Base-by-base conservation (phyloP, 169 alveolate genomes). In the Plasmodium sp. region DNA sequence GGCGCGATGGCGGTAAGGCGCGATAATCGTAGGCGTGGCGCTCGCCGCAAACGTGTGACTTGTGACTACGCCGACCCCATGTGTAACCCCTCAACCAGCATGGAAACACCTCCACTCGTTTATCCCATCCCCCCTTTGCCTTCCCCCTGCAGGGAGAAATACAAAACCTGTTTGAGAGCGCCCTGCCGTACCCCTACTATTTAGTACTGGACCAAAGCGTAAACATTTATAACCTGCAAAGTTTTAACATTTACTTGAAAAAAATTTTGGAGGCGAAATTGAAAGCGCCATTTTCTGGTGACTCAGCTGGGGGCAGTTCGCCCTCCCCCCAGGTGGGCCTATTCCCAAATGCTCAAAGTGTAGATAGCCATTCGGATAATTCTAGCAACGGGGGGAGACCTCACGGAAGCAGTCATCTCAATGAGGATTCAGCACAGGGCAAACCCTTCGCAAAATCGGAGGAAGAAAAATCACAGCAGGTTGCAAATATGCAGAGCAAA, bases 131-230 rank as follows among this genome's bases (percentile, higher is more conserved):
- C 22, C 48, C 39, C 12, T 67, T 27, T 27, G 67, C 27, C 0
- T 7, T 22, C 51, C 83, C 41, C 83, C 75, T 82, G 22, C 45
- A 92, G 95, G 82, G 48, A 36, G 92, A 92, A 58, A 34, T 82
- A n/a, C 72, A 45, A 74, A 72, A 39, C 51, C 82, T 92, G 81
- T 92, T 92, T 82, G 95, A 92, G 62, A 92, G 92, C 48, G 92
- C 67, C 48, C 14, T 92, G 27, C 95, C 95, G 14, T 45, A 81
- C 43, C 95, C 95, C 3, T 92, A 92, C 67, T 92, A 92, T 83
- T 73, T 92, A 73, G 58, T 92, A 34, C 82, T 92, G 58, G 95
- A 92, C 18, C 81, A 72, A 5, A 92, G 62, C 34, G 56, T 92
- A 48, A 92, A 92, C 75, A 72, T 92, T 33, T 92, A 92, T 22